Evolutionary conservation across 352 stramenopile species (phyloP).

Genomic region (Pythium scleroteichum): DNA sequence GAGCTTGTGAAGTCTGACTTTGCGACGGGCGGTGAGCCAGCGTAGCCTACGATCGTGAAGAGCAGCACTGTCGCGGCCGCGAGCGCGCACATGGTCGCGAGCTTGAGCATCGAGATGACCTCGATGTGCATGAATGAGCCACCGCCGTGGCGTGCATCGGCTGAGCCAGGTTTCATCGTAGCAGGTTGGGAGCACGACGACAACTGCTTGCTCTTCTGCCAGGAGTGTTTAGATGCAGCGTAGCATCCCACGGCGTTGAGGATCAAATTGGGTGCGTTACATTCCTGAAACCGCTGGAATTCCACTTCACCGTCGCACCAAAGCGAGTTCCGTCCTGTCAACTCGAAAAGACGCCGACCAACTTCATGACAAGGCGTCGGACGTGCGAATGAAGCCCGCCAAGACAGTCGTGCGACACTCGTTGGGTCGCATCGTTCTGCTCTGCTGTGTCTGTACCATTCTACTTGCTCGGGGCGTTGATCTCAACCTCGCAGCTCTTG

Average conservation of each 20-base stretch:
- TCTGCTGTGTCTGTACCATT: neutral
- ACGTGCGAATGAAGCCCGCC: too few relatives aligned
- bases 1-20: constrained; percentile 54
- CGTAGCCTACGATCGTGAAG: constrained; percentile 52
- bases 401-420: too few relatives aligned
- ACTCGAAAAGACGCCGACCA: too few relatives aligned
- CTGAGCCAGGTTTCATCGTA: constrained; percentile 5
- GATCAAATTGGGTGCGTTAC: too few relatives aligned
- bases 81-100: constrained; percentile 32
- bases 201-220: neutral
- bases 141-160: constrained; percentile 21
- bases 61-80: constrained; percentile 37
- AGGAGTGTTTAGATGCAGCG: neutral
- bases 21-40: constrained; percentile 37
- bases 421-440: too few relatives aligned
- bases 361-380: too few relatives aligned
- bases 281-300: too few relatives aligned
- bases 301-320: too few relatives aligned
- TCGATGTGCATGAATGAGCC: constrained; percentile 69
- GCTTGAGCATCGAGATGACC: constrained; percentile 60
- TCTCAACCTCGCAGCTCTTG: neutral
- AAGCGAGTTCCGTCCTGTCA: too few relatives aligned
- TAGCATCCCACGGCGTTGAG: neutral
- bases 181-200: too few relatives aligned
- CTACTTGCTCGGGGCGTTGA: neutral